These are phyloP conservation scores for Colletotrichum limetticola DNA, from an alignment of 2,329 filamentous ascomycete genomes.

Conservation along the genomic window DNA sequence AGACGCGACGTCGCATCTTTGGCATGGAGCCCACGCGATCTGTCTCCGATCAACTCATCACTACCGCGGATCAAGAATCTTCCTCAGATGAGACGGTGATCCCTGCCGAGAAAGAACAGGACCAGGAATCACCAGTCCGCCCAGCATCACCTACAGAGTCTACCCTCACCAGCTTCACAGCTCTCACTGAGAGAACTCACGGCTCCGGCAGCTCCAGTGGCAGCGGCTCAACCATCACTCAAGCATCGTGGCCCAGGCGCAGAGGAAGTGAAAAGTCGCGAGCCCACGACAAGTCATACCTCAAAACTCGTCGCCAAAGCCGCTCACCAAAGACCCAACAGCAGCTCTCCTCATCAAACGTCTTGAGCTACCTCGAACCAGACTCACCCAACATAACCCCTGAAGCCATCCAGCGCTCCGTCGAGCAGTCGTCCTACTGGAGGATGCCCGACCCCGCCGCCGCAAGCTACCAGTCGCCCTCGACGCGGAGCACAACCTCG, in stretches of 20 bases:
- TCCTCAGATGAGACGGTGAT: conserved; percentile 29
- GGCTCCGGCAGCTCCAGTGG: conserved; percentile 52
- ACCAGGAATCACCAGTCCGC: neutral
- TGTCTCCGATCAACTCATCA: conserved; percentile 1
- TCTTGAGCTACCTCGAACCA: conserved; percentile 66
- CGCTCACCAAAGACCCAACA: conserved; percentile 32
- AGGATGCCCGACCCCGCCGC: conserved; percentile 40
- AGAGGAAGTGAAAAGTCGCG: conserved; percentile 28
- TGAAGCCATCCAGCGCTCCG: conserved; percentile 46
- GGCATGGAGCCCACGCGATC: neutral
- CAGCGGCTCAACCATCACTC: conserved; percentile 54
- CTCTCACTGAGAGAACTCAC: conserved; percentile 42
- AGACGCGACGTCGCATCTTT: neutral
- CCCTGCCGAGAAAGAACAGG: neutral
- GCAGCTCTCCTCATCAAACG: conserved; percentile 40
- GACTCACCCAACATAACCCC: conserved; percentile 62
- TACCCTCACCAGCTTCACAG: conserved; percentile 42
- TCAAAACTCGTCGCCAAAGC: conserved; percentile 31
- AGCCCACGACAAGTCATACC: conserved; percentile 35
- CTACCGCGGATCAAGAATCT: conserved; percentile 16
- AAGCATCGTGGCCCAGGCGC: conserved; percentile 39
- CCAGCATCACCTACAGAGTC: conserved; percentile 47
- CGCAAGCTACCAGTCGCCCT: conserved; percentile 41
- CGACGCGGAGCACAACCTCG: conserved; percentile 45
- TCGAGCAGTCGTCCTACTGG: conserved; percentile 43